Base-by-base conservation (phyloP, 2,329 filamentous ascomycete genomes). In the Stylonectria norvegica region DNA sequence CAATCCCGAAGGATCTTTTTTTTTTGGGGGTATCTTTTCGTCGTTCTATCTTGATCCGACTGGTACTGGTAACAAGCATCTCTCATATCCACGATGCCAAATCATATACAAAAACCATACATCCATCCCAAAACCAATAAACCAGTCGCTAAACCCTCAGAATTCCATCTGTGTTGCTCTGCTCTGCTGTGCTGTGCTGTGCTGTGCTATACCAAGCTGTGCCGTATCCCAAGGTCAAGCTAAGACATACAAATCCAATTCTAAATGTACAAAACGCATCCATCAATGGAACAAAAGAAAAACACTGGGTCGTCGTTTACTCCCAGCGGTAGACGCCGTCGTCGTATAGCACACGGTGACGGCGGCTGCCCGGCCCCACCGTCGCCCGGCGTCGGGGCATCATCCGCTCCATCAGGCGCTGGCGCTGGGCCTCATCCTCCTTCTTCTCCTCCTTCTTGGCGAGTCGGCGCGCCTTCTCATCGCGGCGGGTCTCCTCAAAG, bases 381-480 rank as follows among this genome's bases (percentile, higher is more conserved):
- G 63, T 63, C 3, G 65, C 59, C 2, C 64, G 58, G 14, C 66
- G 63, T 28, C 53, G 56, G 4, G 65, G 67, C 47, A 62, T 59
- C 59, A 69, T 64, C 15, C 69, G 62, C 53, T 72, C 66, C 41
- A 48, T 60, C 2, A 72, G 58, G 23, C 69, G 63, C 34, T 60
- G 58, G 10, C 52, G 58, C 56, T 67, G 63, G 2, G 63, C 67
- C 43, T 69, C 67, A 14, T 65, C 61, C 36, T 68, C 63, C 31
- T 57, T 55, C 36, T 49, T 48, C 41, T 58, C 52, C 31, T 63
- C 59, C 36, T 53, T 52, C 27, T 30, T 9, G 8, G 8, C 27
- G 8, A 54, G 25, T 4, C 48, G 47, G 8, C 52, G 54, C 5
- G 57, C 60, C 28, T 61, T 59, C 38, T 60, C 55, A 40, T 65